Percentiles rank a stretch among this genome's conserved stretches.
These are phyloP conservation scores for Intubia oerlemansii DNA, from an alignment of 2,329 filamentous ascomycete species.

Conservation along the genomic window DNA sequence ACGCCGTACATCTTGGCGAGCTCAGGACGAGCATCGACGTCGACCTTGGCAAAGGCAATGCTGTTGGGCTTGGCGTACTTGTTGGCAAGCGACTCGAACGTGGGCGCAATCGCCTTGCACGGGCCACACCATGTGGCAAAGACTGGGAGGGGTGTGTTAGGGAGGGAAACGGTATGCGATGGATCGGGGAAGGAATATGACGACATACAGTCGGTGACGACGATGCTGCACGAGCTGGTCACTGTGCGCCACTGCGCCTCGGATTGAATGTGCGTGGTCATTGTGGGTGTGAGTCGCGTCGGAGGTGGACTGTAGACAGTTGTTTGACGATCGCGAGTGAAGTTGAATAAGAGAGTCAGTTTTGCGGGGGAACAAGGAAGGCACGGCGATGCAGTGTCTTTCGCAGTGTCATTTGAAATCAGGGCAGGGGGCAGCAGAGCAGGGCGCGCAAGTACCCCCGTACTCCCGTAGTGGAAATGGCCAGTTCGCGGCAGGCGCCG, in stretches of 20 bases:
- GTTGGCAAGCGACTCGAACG: slow-evolving; percentile 64
- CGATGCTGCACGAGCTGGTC: slow-evolving; percentile 52
- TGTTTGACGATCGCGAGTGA: too few relatives aligned
- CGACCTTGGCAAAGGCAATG: slow-evolving; percentile 80
- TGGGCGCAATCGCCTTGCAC: slow-evolving; percentile 78
- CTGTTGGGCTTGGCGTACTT: slow-evolving; percentile 63
- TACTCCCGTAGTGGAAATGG: too few relatives aligned
- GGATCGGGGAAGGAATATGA: too few relatives aligned
- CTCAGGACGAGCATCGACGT: slow-evolving; percentile 64
- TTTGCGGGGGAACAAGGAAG: too few relatives aligned
- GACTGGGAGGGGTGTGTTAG: slow-evolving; percentile 31
- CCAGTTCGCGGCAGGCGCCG: too few relatives aligned
- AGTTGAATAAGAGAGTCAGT: too few relatives aligned
- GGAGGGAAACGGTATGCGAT: neutral
- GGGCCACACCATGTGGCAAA: slow-evolving; percentile 91
- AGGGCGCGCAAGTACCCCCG: too few relatives aligned
- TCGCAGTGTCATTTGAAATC: too few relatives aligned
- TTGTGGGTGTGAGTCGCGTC: too few relatives aligned
- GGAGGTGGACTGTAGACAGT: too few relatives aligned
- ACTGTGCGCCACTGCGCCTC: slow-evolving; percentile 49
- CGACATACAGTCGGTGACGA: slow-evolving; percentile 62
- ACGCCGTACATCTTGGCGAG: slow-evolving; percentile 62
- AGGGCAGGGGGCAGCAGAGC: too few relatives aligned
- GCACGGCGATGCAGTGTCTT: too few relatives aligned
- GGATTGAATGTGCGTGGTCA: slow-evolving; percentile 40